Conservation (phyloP, 1,284 basidiomycete species). For the Golubevia sp. region DNA sequence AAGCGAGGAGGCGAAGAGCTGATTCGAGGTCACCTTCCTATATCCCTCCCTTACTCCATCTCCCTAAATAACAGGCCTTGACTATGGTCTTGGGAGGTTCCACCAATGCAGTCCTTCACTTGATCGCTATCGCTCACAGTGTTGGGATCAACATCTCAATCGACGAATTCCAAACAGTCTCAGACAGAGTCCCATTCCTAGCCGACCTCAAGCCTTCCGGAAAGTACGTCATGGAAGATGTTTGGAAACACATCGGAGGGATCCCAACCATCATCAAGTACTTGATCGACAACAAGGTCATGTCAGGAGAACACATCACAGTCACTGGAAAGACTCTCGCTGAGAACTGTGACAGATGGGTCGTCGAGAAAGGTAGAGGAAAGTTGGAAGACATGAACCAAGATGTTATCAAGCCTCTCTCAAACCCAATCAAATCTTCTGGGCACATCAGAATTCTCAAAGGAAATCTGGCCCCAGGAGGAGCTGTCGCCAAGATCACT, state of each 20-base stretch:
- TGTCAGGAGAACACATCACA: conserved; percentile 59
- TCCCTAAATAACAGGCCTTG: conserved; percentile 9
- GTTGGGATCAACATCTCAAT: conserved; percentile 48
- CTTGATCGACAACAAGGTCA: conserved; percentile 52
- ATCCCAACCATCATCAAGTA: conserved; percentile 57
- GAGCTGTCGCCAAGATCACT: conserved; percentile 60
- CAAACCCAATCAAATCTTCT: conserved; percentile 50
- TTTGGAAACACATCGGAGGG: conserved; percentile 49
- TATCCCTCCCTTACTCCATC: not conserved
- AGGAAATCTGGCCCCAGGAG: conserved; percentile 57
- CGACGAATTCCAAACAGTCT: conserved; percentile 58
- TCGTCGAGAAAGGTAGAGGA: conserved; percentile 25
- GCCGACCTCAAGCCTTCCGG: conserved; percentile 59
- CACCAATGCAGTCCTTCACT: conserved; percentile 57
- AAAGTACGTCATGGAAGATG: conserved; percentile 61
- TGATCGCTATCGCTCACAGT: conserved; percentile 56
- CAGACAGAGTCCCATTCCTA: conserved; percentile 54
- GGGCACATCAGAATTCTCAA: conserved; percentile 58
- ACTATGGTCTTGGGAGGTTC: conserved; percentile 59
- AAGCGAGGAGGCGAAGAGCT: conserved; percentile 19
- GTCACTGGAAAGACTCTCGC: conserved; percentile 54
- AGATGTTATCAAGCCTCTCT: conserved; percentile 47
- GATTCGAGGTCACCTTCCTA: not conserved
- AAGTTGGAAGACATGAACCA: conserved; percentile 41
- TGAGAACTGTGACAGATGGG: conserved; percentile 56